phyloP scores from a whole-genome alignment of 2,329 filamentous ascomycete species.

The Ampelomyces quisqualis region DNA sequence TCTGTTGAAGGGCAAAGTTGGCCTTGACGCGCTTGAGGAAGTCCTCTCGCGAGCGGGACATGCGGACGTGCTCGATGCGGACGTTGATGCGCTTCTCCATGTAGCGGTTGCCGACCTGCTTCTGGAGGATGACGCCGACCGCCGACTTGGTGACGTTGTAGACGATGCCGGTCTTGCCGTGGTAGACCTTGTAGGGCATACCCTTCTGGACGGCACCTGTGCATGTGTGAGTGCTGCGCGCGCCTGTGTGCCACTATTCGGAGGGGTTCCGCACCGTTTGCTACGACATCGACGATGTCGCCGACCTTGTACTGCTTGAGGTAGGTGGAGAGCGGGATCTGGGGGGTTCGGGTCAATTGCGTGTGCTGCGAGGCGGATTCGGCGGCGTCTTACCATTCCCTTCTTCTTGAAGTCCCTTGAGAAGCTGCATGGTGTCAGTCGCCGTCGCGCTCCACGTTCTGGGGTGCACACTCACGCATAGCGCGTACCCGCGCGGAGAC shows the following conservation, averaged over 20 bases:
- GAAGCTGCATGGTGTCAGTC: conserved; percentile 56
- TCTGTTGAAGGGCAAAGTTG: conserved; percentile 88
- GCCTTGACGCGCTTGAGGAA: conserved; percentile 96
- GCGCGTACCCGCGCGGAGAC: conserved; percentile 47
- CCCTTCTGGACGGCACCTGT: conserved; percentile 49
- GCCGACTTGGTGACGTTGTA: conserved; percentile 99
- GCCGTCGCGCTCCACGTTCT: conserved; percentile 8
- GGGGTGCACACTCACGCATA: conserved; percentile 39
- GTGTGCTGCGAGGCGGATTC: conserved; percentile 11
- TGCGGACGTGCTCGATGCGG: conserved; percentile 93
- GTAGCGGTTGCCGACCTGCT: conserved; percentile 99
- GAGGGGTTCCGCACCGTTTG: conserved; percentile 81
- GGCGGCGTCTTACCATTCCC: conserved; percentile 65
- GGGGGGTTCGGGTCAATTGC: conserved; percentile 23
- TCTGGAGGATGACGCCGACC: conserved; percentile 95
- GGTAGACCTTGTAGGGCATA: conserved; percentile 99
- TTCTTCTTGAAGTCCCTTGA: conserved; percentile 91
- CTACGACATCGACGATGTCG: conserved; percentile 98
- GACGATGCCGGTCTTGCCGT: conserved; percentile 91
- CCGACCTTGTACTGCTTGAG: conserved; percentile 93
- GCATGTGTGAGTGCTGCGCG: conserved; percentile 21
- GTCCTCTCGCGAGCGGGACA: conserved; percentile 93
- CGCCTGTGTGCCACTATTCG: conserved; percentile 21
- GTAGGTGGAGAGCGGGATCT: conserved; percentile 89
- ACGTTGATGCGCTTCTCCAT: conserved; percentile 99